Percentiles rank a stretch among this genome's conserved stretches.
Evolutionary conservation across 371 early-diverging fungal genomes (phyloP).

Genomic region (Basidiobolus meristosporus): DNA sequence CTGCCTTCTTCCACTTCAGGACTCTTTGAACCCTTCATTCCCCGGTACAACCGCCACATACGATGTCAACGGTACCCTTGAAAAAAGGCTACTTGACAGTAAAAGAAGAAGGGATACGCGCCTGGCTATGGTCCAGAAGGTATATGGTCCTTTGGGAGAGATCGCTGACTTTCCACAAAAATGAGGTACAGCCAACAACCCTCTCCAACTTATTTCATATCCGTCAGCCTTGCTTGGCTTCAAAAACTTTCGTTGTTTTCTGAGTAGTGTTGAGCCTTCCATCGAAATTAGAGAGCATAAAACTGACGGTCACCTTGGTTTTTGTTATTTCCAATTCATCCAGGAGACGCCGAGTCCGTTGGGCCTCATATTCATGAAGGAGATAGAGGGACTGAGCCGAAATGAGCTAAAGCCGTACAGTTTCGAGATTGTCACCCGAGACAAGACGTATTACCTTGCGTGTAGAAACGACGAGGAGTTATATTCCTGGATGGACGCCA

Average conservation of each 20-base stretch:
- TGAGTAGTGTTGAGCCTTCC: too few relatives aligned
- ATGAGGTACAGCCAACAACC: constrained; percentile 43
- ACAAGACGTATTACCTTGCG: constrained; percentile 64
- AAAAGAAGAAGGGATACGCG: constrained; percentile 74
- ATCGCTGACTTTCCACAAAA: constrained; percentile 83
- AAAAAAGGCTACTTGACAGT: constrained; percentile 71
- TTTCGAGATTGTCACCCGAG: constrained; percentile 75
- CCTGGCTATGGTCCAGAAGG: constrained; percentile 89
- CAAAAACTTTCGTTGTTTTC: too few relatives aligned
- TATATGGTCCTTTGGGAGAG: constrained; percentile 80
- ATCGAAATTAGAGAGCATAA: too few relatives aligned
- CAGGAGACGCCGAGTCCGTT: too few relatives aligned
- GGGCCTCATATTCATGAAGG: constrained; percentile 41
- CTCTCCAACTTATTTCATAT: too few relatives aligned
- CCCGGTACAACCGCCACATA: too few relatives aligned
- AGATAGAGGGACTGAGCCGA: constrained; percentile 65
- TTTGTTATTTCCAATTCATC: too few relatives aligned
- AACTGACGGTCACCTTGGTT: too few relatives aligned
- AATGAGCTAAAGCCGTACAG: constrained; percentile 75
- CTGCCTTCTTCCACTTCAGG: too few relatives aligned
- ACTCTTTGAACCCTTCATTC: too few relatives aligned
- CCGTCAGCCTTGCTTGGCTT: too few relatives aligned
- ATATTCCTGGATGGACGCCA: constrained; percentile 91
- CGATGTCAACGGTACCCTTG: constrained; percentile 15
- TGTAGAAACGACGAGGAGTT: constrained; percentile 87